Percentiles rank a stretch among this genome's conserved stretches.
phyloP scores from a whole-genome alignment of 306 rosid genomes.

The Alnus rubra region DNA sequence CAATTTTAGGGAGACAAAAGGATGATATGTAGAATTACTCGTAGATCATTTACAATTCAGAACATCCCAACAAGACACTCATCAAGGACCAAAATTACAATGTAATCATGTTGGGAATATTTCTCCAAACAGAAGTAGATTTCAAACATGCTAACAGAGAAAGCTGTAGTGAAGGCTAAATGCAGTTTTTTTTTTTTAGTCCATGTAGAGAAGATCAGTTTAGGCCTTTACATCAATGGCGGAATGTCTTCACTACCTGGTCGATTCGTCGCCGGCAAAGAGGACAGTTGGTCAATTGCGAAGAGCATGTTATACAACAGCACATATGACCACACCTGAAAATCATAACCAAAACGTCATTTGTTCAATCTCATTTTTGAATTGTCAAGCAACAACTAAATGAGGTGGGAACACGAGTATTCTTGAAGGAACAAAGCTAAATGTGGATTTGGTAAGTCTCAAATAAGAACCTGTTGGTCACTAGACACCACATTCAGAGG shows the following conservation, averaged over 20 bases:
- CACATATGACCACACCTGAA: slow-evolving; percentile 99
- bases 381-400: background rate
- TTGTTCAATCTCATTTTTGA: slow-evolving; percentile 11
- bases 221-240: slow-evolving; percentile 55
- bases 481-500: background rate
- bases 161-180: slow-evolving; percentile 17
- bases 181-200: slow-evolving; percentile 12
- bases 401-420: background rate
- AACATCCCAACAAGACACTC: slow-evolving; percentile 17
- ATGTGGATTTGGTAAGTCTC: slow-evolving; percentile 1
- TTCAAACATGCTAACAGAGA: slow-evolving; percentile 21
- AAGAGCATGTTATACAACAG: slow-evolving; percentile 84
- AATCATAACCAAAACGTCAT: slow-evolving; percentile 27
- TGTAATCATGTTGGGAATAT: slow-evolving; percentile 1
- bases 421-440: slow-evolving; percentile 10
- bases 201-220: background rate
- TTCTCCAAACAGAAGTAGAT: slow-evolving; percentile 10
- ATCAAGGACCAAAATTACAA: background rate
- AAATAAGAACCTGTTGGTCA: background rate
- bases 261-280: slow-evolving; percentile 88
- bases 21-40: no score
- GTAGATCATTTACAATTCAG: slow-evolving; percentile 32
- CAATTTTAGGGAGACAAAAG: no score
- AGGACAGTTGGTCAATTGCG: slow-evolving; percentile 85
- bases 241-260: slow-evolving; percentile 86